A percentile compares a stretch with the other conserved stretches of the same genome.
These are phyloP conservation scores for Eimeria maxima DNA, from an alignment of 169 alveolate genomes.

Conservation along the genomic window DNA sequence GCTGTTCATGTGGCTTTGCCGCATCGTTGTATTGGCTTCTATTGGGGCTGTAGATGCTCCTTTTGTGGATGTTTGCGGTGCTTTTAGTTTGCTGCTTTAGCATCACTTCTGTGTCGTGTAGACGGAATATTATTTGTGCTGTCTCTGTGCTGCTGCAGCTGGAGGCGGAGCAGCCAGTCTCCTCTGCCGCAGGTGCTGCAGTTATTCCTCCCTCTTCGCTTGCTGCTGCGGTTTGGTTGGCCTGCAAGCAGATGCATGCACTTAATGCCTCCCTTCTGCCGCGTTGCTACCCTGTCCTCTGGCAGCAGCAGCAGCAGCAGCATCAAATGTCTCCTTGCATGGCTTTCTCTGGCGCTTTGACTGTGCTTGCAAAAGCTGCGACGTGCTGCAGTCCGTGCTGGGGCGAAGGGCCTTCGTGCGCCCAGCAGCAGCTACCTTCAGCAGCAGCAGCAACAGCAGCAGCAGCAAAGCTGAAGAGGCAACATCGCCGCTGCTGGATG, in stretches of 20 bases:
- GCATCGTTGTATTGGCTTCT: background rate
- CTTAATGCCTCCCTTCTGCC: slow-evolving; percentile 57
- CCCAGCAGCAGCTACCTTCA: background rate
- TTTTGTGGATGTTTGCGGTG: background rate
- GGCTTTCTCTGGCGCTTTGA: slow-evolving; percentile 54
- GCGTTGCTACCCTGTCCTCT: slow-evolving; percentile 64
- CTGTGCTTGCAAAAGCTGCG: background rate
- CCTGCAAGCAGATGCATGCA: slow-evolving; percentile 64
- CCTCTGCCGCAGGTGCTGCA: background rate
- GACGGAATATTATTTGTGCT: background rate
- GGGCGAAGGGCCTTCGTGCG: background rate
- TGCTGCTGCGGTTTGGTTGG: slow-evolving; percentile 78
- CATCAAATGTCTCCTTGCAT: slow-evolving; percentile 49
- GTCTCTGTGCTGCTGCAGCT: slow-evolving; percentile 29
- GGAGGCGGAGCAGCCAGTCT: slow-evolving; percentile 57
- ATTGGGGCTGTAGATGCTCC: background rate
- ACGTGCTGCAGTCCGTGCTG: background rate
- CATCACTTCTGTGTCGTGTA: background rate
- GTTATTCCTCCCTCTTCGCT: slow-evolving; percentile 69
- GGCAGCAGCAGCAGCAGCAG: slow-evolving; percentile 71
- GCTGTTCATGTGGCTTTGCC: background rate
- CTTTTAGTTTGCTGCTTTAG: background rate
- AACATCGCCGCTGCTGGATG: slow-evolving; percentile 45
- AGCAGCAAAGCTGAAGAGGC: slow-evolving; percentile 36
- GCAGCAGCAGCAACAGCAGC: slow-evolving; percentile 6